Percentiles rank a stretch among this genome's conserved stretches.
Evolutionary conservation across 2,329 filamentous ascomycete species (phyloP).

Genomic region (Diaporthe helianthi): DNA sequence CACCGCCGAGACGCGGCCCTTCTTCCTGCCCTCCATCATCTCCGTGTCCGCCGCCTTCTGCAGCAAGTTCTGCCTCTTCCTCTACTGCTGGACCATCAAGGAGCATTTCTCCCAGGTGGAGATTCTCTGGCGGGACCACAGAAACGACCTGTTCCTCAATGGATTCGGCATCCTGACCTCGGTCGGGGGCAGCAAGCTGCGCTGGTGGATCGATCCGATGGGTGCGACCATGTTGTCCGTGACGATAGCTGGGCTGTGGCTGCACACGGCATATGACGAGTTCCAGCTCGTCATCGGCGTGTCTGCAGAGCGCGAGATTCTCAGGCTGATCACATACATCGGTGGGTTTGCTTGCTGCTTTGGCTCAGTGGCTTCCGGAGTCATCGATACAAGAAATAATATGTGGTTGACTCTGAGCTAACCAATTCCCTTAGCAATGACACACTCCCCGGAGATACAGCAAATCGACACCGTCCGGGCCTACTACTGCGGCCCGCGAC

Average conservation of each 20-base stretch:
- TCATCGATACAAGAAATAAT: neutral
- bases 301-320: slow-evolving; percentile 80
- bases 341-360: slow-evolving; percentile 48
- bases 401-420: neutral
- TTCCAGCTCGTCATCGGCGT: slow-evolving; percentile 92
- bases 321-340: slow-evolving; percentile 95
- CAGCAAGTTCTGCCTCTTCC: slow-evolving; percentile 82
- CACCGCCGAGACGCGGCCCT: slow-evolving; percentile 62
- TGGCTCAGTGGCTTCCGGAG: neutral
- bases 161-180: slow-evolving; percentile 90
- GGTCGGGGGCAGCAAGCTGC: slow-evolving; percentile 83
- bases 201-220: slow-evolving; percentile 94
- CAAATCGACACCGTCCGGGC: slow-evolving; percentile 95
- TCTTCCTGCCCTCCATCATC: slow-evolving; percentile 83
- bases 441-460: slow-evolving; percentile 80
- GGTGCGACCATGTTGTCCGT: slow-evolving; percentile 87
- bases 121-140: slow-evolving; percentile 95
- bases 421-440: slow-evolving; percentile 59
- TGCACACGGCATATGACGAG: slow-evolving; percentile 83
- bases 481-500: slow-evolving; percentile 85
- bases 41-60: slow-evolving; percentile 83
- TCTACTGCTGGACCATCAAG: slow-evolving; percentile 91
- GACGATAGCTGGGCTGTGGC: slow-evolving; percentile 81
- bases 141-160: slow-evolving; percentile 95
- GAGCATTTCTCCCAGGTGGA: slow-evolving; percentile 90